These are phyloP conservation scores for Mycosarcoma mackinlayi DNA, from an alignment of 1,284 basidiomycete genomes.

Conservation along the genomic window DNA sequence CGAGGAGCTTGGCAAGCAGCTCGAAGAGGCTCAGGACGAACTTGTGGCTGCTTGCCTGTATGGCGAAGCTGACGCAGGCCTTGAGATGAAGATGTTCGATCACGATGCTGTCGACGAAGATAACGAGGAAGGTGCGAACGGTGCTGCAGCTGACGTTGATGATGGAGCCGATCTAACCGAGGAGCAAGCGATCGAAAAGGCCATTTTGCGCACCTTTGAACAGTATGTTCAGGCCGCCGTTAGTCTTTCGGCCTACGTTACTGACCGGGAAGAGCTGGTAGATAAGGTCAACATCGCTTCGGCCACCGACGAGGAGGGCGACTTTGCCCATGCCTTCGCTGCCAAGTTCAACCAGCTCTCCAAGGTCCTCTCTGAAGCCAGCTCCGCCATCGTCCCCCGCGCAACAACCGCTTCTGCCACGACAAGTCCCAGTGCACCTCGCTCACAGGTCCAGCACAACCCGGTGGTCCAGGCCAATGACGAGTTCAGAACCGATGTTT, in stretches of 20 bases:
- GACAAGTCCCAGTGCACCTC: neutral
- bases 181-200: slow-evolving; percentile 46
- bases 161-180: slow-evolving; percentile 40
- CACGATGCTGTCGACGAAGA: slow-evolving; percentile 23
- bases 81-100: slow-evolving; percentile 44
- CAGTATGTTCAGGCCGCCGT: slow-evolving; percentile 44
- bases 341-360: slow-evolving; percentile 40
- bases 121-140: slow-evolving; percentile 5
- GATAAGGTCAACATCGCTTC: slow-evolving; percentile 37
- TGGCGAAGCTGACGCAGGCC: slow-evolving; percentile 46
- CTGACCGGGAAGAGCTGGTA: slow-evolving; percentile 35
- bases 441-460: slow-evolving; percentile 17
- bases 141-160: slow-evolving; percentile 12
- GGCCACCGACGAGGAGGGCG: slow-evolving; percentile 37
- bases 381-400: slow-evolving; percentile 24
- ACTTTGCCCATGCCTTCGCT: slow-evolving; percentile 34
- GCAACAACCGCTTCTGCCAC: neutral
- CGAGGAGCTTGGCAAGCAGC: slow-evolving; percentile 42
- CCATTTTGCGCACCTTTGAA: slow-evolving; percentile 47
- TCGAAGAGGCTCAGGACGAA: slow-evolving; percentile 57
- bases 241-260: slow-evolving; percentile 41
- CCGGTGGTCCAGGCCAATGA: slow-evolving; percentile 28
- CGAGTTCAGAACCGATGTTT: slow-evolving; percentile 31
- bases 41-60: slow-evolving; percentile 52
- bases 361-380: slow-evolving; percentile 48